These are phyloP conservation scores for Alternaria angustiovoidea DNA, from an alignment of 2,329 filamentous ascomycete genomes.

Conservation along the genomic window DNA sequence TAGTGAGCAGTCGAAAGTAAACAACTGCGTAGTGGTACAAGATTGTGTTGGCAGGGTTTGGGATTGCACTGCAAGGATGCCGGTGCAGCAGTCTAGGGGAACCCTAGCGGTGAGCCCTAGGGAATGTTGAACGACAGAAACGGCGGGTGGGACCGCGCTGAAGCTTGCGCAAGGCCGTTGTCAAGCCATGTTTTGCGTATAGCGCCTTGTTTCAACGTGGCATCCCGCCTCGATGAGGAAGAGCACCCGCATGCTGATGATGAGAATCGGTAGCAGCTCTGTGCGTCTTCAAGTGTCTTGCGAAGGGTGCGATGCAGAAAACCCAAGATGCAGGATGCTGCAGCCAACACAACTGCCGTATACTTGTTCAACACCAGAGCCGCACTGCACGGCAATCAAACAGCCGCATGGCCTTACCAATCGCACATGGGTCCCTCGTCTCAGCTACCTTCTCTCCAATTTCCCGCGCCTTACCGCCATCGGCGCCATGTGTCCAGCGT, in stretches of 20 bases:
- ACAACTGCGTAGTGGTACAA: constrained; percentile 2
- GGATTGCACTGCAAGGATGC: constrained; percentile 21
- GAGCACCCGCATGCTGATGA: neutral
- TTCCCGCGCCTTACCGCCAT: constrained; percentile 27
- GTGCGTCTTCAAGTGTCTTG: neutral
- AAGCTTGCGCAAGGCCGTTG: constrained; percentile 5
- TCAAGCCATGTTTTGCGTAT: constrained; percentile 22
- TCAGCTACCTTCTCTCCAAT: constrained; percentile 16
- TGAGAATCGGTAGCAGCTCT: neutral
- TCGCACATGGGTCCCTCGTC: constrained; percentile 5
- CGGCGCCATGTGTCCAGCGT: constrained; percentile 24
- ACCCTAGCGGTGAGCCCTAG: constrained; percentile 9
- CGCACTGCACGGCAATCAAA: constrained; percentile 11
- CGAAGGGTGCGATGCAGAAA: neutral
- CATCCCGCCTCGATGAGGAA: neutral
- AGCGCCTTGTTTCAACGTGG: constrained; percentile 21
- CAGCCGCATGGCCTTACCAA: constrained; percentile 8
- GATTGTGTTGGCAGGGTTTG: constrained; percentile 10
- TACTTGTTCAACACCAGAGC: constrained; percentile 2
- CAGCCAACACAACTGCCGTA: neutral
- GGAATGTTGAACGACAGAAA: constrained; percentile 16
- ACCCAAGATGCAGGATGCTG: neutral
- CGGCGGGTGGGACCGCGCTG: constrained; percentile 23
- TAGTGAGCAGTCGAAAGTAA: neutral
- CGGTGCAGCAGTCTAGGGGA: constrained; percentile 8